These are phyloP conservation scores for Xanthoconium stramineum DNA, from an alignment of 768 basidiomycete genomes.

Conservation along the genomic window DNA sequence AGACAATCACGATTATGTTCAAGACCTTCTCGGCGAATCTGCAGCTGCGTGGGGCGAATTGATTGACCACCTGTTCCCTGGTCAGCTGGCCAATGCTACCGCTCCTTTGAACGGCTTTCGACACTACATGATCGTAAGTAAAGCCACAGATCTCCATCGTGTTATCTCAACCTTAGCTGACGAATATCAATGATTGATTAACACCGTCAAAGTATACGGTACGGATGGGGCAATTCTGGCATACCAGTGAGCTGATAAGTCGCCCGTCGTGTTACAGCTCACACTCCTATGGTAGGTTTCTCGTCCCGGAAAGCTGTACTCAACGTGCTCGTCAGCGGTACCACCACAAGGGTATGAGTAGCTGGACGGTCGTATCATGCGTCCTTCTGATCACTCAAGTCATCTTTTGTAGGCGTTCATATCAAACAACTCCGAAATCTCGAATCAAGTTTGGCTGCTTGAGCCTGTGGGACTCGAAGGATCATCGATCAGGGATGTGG, in stretches of 20 bases:
- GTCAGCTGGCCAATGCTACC: neutral
- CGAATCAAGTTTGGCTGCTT: slow-evolving; percentile 3
- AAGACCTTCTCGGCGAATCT: neutral
- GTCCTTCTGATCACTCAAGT: neutral
- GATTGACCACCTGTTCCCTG: neutral
- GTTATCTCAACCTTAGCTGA: neutral
- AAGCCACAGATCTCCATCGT: neutral
- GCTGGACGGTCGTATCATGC: no score
- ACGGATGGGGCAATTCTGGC: neutral
- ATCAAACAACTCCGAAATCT: neutral
- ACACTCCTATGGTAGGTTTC: neutral
- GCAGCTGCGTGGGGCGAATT: neutral
- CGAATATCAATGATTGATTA: neutral
- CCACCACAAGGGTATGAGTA: neutral
- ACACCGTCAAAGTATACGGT: neutral
- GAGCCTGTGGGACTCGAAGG: neutral
- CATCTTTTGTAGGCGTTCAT: neutral
- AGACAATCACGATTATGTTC: neutral
- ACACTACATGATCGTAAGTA: slow-evolving; percentile 7
- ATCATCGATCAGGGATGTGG: no score
- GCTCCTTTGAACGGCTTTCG: slow-evolving; percentile 3
- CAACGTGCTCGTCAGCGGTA: neutral
- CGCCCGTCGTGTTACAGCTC: neutral
- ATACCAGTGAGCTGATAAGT: neutral
- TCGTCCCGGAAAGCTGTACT: neutral